Evolutionary conservation across 2,329 filamentous ascomycete genomes (phyloP).

Genomic region (Fusarium continuum): DNA sequence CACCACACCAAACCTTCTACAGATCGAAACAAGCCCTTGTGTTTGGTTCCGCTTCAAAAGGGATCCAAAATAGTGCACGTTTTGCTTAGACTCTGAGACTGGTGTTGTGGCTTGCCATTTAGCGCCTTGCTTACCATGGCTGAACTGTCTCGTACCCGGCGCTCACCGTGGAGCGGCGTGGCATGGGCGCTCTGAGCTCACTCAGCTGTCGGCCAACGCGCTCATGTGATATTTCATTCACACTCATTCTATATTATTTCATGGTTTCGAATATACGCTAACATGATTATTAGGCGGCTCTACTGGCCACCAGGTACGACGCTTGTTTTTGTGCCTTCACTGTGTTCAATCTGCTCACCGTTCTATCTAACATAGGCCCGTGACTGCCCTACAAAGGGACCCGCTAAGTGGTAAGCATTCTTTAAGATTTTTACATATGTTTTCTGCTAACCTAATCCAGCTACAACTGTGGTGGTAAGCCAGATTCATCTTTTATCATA

Average conservation of each 20-base stretch:
- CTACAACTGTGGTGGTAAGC: slow-evolving; percentile 83
- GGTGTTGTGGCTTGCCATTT: not conserved
- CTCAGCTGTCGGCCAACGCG: not conserved
- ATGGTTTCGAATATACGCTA: slow-evolving; percentile 16
- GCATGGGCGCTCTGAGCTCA: not conserved
- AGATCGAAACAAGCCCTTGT: not conserved
- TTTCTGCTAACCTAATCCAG: slow-evolving; percentile 51
- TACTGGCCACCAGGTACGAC: slow-evolving; percentile 75
- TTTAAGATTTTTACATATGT: not conserved
- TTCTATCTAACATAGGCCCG: slow-evolving; percentile 71
- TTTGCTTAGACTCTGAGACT: not conserved
- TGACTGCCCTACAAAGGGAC: slow-evolving; percentile 85
- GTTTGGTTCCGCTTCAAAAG: not conserved
- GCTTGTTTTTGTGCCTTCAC: slow-evolving; percentile 1
- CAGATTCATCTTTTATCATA: not conserved
- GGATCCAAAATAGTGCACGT: not conserved
- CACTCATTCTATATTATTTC: not conserved
- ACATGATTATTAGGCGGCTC: slow-evolving; percentile 68
- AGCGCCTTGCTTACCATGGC: not conserved
- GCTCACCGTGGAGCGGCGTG: not conserved
- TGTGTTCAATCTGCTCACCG: slow-evolving; percentile 15
- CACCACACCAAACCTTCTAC: not conserved
- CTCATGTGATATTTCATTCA: not conserved
- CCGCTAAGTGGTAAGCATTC: slow-evolving; percentile 77
- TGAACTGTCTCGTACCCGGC: slow-evolving; percentile 4